A percentile compares a stretch with the other conserved stretches of the same genome.
Evolutionary conservation across 257 asterid species (phyloP).

Genomic region (Capsicum rhomboideum): DNA sequence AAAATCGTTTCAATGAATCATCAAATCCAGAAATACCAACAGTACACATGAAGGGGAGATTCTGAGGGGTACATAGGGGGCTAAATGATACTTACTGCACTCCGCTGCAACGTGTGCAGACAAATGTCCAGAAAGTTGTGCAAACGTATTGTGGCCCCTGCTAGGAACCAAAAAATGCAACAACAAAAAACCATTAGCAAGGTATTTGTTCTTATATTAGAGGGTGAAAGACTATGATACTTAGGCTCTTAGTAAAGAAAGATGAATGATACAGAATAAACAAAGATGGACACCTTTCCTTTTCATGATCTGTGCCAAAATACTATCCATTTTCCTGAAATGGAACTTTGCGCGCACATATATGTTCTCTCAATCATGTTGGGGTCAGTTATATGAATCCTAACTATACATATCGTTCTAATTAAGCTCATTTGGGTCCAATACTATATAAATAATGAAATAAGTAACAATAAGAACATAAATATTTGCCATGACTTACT

Average conservation of each 20-base stretch:
- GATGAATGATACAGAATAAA: background rate
- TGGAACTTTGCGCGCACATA: background rate
- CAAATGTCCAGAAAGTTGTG: constrained; percentile 85
- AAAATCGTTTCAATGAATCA: constrained; percentile 7
- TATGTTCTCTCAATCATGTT: background rate
- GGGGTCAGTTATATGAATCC: background rate
- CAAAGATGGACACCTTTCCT: background rate
- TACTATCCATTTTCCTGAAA: background rate
- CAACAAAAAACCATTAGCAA: background rate
- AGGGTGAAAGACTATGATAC: background rate
- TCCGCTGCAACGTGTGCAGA: constrained; percentile 89
- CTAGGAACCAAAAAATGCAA: background rate
- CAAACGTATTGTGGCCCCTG: constrained; percentile 98
- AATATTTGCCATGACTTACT: background rate
- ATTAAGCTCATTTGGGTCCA: background rate
- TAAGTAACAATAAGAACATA: background rate
- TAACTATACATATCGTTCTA: background rate
- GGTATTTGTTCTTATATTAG: background rate
- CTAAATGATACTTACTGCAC: constrained; percentile 67
- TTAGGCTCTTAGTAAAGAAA: background rate
- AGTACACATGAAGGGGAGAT: background rate
- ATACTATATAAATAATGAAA: background rate
- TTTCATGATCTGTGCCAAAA: no score
- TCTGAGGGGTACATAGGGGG: background rate
- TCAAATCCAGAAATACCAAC: background rate